Percentiles rank a stretch among this genome's conserved stretches.
Conservation (phyloP, 75 land plant genomes). For the Ceratopteris richardii region DNA sequence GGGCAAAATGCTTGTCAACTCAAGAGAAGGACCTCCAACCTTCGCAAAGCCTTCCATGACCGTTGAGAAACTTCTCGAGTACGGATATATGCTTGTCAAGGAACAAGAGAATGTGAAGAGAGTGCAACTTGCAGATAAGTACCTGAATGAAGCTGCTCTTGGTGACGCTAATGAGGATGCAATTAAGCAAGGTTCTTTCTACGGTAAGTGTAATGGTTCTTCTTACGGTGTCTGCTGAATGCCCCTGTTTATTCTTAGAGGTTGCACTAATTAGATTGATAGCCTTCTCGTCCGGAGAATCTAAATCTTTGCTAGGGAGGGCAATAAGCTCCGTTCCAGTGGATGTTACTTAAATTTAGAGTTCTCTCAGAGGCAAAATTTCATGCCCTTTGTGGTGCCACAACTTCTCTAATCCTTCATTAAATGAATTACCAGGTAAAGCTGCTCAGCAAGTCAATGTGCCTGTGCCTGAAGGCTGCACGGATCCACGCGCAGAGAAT, state of each 20-base stretch:
- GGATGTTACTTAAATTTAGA: no score
- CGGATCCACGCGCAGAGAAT: slow-evolving; percentile 65
- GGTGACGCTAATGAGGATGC: slow-evolving; percentile 89
- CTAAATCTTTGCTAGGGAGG: no score
- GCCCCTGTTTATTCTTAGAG: no score
- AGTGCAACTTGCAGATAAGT: slow-evolving; percentile 90
- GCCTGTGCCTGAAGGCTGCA: slow-evolving; percentile 82
- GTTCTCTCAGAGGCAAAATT: no score
- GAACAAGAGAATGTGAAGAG: slow-evolving; percentile 98
- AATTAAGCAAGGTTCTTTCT: slow-evolving; percentile 42
- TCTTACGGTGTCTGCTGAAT: no score
- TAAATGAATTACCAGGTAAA: slow-evolving; percentile 54
- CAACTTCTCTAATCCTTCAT: no score
- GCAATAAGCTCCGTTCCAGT: no score
- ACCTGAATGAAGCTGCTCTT: slow-evolving; percentile 69
- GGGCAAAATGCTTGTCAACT: slow-evolving; percentile 88
- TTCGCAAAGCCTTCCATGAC: slow-evolving; percentile 89
- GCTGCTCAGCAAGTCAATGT: slow-evolving; percentile 72
- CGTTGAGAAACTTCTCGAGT: slow-evolving; percentile 70
- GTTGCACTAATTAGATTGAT: no score
- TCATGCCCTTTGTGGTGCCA: no score
- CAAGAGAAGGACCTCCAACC: slow-evolving; percentile 83
- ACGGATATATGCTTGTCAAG: slow-evolving; percentile 84
- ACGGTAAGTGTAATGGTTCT: no score
- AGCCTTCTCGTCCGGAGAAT: no score